Evolutionary conservation across 2,329 filamentous ascomycete genomes (phyloP), one percentile per base, ranked within the genome.

Genomic region (Ceratocystis colombiana): DNA sequence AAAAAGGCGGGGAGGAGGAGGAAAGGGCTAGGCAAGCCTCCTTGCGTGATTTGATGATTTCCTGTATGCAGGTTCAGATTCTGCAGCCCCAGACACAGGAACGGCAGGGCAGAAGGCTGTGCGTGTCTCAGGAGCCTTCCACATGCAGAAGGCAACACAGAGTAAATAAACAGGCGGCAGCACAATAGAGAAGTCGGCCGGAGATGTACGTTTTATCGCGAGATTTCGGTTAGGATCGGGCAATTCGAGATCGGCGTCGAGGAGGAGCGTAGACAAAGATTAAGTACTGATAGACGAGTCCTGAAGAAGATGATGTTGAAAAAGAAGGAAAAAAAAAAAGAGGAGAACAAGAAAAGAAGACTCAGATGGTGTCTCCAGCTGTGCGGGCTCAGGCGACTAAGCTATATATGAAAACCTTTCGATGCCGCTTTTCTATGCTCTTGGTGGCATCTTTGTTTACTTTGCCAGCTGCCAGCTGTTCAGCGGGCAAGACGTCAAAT

Each of bases 41-140:
- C 55, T 59, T 30, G 55, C 55, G 48, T 59, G 6, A 15, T 37
- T 30, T 59, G 30, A 37, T 59, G 55, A 37, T 59, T 59, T 59
- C 55, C 55, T 28, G 55, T 59, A 59, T 59, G 55, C 55, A 59
- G 55, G 55, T 59, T 37, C 55, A 59, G 55, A 59, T 59, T 59
- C 55, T 20, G 28, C 62, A 57, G 45, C 33, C 8, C 3, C 57
- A 44, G 64, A 30, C 30, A 28, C 44, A 62, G 55, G 55, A 59
- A 59, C 55, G 17, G 28, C 28, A 59, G 28, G 37, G 12, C 55
- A 6, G 17, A 37, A 5, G 12, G 55, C 30, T 37, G 55, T 59
- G 28, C 30, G 55, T 37, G 55, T 59, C 28, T 59, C 55, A 37
- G 55, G 33, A 7, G 28, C 25, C 7, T 8, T 59, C 33, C 25